Evolutionary conservation across 2,329 filamentous ascomycete genomes (phyloP).

Genomic region (Xylaria sp.): DNA sequence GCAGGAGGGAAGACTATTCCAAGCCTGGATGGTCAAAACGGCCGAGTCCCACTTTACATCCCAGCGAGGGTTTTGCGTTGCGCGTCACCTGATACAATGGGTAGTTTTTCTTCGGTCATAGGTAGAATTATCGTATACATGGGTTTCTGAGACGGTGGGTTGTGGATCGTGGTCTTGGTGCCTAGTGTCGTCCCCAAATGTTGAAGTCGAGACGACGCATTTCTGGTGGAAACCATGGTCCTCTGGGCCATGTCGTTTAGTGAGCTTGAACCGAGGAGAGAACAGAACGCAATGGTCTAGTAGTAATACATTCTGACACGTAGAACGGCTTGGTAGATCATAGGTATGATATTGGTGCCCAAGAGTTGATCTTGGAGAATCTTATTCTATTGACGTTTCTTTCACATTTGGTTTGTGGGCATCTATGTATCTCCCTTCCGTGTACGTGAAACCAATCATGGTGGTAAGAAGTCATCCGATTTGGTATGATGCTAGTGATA

Average conservation of each 20-base stretch:
- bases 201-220: not conserved
- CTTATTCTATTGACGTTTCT: not conserved
- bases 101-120: not conserved
- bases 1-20: not conserved
- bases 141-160: not conserved
- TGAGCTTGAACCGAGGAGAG: not conserved
- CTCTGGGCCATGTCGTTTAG: too few relatives aligned
- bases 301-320: not conserved
- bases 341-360: not conserved
- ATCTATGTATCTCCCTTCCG: not conserved
- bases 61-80: not conserved
- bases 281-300: not conserved
- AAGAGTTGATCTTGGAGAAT: not conserved
- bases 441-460: not conserved
- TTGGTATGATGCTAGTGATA: slow-evolving; percentile 2
- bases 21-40: not conserved
- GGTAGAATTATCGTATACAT: not conserved
- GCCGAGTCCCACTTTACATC: not conserved
- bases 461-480: slow-evolving; percentile 7
- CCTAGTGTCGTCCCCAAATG: not conserved
- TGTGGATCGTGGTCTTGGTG: not conserved
- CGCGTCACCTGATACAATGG: not conserved
- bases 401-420: not conserved
- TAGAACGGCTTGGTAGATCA: not conserved
- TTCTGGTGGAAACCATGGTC: too few relatives aligned